Evolutionary conservation across 2,329 filamentous ascomycete genomes (phyloP).

Genomic region (Aspergillus tamarii): DNA sequence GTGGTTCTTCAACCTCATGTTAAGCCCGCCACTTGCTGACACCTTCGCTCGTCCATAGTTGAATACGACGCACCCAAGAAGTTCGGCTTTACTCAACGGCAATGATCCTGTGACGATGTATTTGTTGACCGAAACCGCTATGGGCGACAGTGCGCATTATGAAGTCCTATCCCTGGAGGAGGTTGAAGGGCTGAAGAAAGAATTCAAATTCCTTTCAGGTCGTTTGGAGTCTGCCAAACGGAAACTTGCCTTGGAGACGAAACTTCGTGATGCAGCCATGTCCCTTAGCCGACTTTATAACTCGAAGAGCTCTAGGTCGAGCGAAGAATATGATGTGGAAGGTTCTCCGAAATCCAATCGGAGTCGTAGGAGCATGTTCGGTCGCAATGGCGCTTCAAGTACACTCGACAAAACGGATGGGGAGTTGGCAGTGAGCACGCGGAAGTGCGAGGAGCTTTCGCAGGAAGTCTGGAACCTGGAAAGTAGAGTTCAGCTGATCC

Average conservation of each 20-base stretch:
- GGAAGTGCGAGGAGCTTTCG: constrained; percentile 83
- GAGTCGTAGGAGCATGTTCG: constrained; percentile 57
- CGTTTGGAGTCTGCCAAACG: constrained; percentile 81
- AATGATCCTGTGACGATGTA: constrained; percentile 77
- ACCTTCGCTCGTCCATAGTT: constrained; percentile 48
- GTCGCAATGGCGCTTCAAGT: constrained; percentile 44
- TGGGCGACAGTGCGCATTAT: constrained; percentile 83
- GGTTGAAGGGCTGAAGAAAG: constrained; percentile 88
- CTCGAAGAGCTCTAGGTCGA: constrained; percentile 59
- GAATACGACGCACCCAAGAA: constrained; percentile 46
- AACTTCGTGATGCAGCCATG: constrained; percentile 89
- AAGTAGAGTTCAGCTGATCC: constrained; percentile 72
- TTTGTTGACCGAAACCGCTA: constrained; percentile 87
- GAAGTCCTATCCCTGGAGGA: constrained; percentile 89
- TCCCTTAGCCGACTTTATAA: constrained; percentile 82
- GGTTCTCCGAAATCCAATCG: constrained; percentile 53
- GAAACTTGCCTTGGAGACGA: constrained; percentile 86
- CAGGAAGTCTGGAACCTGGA: constrained; percentile 79
- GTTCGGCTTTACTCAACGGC: constrained; percentile 44
- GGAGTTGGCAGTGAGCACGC: constrained; percentile 73
- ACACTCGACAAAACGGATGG: constrained; percentile 63
- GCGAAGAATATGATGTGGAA: constrained; percentile 41
- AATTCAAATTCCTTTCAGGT: constrained; percentile 70
- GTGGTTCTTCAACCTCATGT: constrained; percentile 25
- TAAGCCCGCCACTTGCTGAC: neutral